Evolutionary conservation across 106 monocot species (phyloP).

Genomic region (Cymbidium sinense): DNA sequence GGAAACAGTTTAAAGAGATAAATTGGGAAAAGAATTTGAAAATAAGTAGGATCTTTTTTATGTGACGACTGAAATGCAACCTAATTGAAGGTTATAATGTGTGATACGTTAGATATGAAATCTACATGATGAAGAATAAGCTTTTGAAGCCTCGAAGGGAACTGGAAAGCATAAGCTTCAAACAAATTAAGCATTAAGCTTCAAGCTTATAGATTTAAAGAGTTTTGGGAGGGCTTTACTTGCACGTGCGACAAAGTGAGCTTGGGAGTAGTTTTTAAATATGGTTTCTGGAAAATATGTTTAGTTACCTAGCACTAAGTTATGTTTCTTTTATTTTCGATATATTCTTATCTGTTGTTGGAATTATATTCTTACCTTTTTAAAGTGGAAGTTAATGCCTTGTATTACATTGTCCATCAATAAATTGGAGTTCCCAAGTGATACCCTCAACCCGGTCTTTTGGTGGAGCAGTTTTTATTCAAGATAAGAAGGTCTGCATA

Average conservation of each 20-base stretch:
- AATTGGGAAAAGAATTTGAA: no score
- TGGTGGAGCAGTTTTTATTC: neutral
- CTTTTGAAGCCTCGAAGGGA: neutral
- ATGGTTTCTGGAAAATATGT: neutral
- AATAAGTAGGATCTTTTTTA: neutral
- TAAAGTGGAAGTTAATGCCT: no score
- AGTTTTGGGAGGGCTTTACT: neutral
- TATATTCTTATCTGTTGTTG: neutral
- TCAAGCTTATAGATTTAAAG: neutral
- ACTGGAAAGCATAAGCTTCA: neutral
- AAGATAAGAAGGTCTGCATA: neutral
- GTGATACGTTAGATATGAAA: neutral
- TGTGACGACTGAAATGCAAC: neutral
- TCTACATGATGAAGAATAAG: neutral
- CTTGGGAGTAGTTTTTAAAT: neutral
- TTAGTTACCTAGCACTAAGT: neutral
- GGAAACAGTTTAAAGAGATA: no score
- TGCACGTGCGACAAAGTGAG: neutral
- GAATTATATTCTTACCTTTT: neutral
- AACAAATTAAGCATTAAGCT: neutral
- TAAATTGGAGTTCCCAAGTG: neutral
- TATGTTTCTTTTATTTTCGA: neutral
- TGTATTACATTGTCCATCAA: neutral
- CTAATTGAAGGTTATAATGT: neutral
- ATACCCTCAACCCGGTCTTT: neutral